Evolutionary conservation across 148 eudicot species (phyloP).

Genomic region (Rhododendron mucronatum): DNA sequence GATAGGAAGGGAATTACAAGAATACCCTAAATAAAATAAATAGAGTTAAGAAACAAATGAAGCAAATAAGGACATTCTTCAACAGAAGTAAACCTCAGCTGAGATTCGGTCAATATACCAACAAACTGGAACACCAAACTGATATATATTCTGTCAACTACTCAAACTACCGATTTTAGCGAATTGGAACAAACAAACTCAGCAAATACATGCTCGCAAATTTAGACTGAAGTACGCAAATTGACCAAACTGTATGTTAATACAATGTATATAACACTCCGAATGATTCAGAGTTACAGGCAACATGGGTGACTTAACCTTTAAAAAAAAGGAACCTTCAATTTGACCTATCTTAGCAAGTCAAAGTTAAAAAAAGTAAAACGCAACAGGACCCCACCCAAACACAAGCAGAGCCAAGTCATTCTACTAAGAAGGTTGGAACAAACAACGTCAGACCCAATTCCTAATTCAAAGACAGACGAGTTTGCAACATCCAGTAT

Average conservation of each 20-base stretch:
- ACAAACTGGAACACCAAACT: slow-evolving; percentile 2
- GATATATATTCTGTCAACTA: background rate
- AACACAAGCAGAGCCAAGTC: background rate
- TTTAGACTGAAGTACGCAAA: background rate
- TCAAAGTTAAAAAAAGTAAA: background rate
- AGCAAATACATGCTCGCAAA: background rate
- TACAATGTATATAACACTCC: background rate
- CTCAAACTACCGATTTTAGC: background rate
- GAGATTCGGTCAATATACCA: background rate
- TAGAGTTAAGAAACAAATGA: too few relatives aligned
- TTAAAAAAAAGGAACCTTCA: background rate
- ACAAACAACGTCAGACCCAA: background rate
- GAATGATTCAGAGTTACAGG: background rate
- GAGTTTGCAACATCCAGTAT: background rate
- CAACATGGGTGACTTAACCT: background rate
- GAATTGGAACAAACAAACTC: background rate
- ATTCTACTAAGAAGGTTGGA: background rate
- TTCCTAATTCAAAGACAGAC: background rate
- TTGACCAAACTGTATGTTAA: too few relatives aligned
- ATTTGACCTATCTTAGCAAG: background rate
- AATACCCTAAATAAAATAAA: too few relatives aligned
- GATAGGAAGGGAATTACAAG: too few relatives aligned
- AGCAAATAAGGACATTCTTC: too few relatives aligned
- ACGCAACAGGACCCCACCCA: background rate
- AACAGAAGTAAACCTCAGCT: background rate